phyloP scores from a whole-genome alignment of 208 protist genomes.

The Crithidia thermophila region DNA sequence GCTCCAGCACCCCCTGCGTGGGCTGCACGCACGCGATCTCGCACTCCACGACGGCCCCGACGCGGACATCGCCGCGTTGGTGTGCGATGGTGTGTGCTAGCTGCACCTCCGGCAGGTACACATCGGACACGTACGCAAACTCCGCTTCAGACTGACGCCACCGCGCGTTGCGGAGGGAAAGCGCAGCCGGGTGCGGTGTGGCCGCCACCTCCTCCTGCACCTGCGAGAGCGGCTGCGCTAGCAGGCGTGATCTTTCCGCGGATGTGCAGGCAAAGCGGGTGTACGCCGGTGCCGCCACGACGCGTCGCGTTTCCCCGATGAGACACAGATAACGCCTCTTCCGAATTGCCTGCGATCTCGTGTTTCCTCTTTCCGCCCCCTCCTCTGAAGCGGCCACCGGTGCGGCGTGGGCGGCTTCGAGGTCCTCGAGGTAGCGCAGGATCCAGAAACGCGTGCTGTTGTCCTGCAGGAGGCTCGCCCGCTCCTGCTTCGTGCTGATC shows the following conservation, averaged over 20 bases:
- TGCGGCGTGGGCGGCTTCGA: background rate
- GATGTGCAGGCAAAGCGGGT: slow-evolving; percentile 28
- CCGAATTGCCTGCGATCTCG: background rate
- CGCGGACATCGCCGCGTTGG: slow-evolving; percentile 52
- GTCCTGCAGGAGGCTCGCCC: slow-evolving; percentile 82
- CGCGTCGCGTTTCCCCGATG: slow-evolving; percentile 69
- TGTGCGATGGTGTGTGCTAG: slow-evolving; percentile 73
- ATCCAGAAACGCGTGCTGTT: slow-evolving; percentile 82
- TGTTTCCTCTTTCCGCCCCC: background rate
- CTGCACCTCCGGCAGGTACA: slow-evolving; percentile 87
- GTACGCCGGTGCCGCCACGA: slow-evolving; percentile 73
- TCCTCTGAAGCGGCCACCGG: too few relatives aligned
- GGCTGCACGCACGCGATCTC: slow-evolving; percentile 58
- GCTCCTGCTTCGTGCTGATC: slow-evolving; percentile 86
- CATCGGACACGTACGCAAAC: slow-evolving; percentile 66
- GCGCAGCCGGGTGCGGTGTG: slow-evolving; percentile 9
- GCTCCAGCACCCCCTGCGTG: slow-evolving; percentile 68
- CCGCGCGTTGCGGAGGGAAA: slow-evolving; percentile 9
- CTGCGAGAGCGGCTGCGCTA: slow-evolving; percentile 3
- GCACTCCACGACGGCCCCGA: slow-evolving; percentile 81
- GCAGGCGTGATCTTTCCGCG: slow-evolving; percentile 13
- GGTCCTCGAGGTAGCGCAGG: slow-evolving; percentile 62
- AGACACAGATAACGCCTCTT: slow-evolving; percentile 58
- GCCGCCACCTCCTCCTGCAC: background rate
- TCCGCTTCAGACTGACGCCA: slow-evolving; percentile 14